phyloP scores from a whole-genome alignment of 345 rosid species.

The Citrus cavaleriei region DNA sequence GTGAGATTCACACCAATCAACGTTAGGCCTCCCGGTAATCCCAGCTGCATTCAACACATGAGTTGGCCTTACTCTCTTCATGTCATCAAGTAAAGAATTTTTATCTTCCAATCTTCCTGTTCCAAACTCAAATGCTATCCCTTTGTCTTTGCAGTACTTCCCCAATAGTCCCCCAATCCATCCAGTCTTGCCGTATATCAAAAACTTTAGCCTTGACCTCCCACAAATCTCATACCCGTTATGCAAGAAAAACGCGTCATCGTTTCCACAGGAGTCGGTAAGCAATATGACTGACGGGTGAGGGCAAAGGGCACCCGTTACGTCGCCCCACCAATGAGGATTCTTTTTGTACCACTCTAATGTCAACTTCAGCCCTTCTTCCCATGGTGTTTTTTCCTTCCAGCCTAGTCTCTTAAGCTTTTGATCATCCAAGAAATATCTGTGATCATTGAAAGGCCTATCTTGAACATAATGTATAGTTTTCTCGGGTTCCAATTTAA shows the following conservation, averaged over 20 bases:
- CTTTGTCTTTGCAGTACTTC: conserved; percentile 38
- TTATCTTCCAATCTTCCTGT: conserved; percentile 52
- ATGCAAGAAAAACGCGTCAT: conserved; percentile 16
- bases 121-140: conserved; percentile 43
- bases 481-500: conserved; percentile 32
- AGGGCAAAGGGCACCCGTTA: conserved; percentile 52
- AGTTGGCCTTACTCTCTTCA: conserved; percentile 33
- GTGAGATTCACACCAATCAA: conserved; percentile 63
- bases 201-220: conserved; percentile 34
- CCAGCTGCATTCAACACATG: conserved; percentile 66
- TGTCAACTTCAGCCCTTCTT: conserved; percentile 51
- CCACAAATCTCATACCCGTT: neutral
- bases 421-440: conserved; percentile 63
- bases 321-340: conserved; percentile 66
- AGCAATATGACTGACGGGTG: conserved; percentile 34
- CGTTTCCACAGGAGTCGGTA: conserved; percentile 7
- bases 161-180: conserved; percentile 62
- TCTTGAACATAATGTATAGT: conserved; percentile 46
- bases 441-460: conserved; percentile 60
- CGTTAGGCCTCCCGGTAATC: conserved; percentile 59
- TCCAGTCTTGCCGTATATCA: conserved; percentile 56
- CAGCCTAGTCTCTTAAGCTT: conserved; percentile 61
- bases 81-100: conserved; percentile 40
- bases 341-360: conserved; percentile 56
- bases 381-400: conserved; percentile 56